Conservation (phyloP, 202 grass and related monocot species). For the Hordeum pubiflorum region DNA sequence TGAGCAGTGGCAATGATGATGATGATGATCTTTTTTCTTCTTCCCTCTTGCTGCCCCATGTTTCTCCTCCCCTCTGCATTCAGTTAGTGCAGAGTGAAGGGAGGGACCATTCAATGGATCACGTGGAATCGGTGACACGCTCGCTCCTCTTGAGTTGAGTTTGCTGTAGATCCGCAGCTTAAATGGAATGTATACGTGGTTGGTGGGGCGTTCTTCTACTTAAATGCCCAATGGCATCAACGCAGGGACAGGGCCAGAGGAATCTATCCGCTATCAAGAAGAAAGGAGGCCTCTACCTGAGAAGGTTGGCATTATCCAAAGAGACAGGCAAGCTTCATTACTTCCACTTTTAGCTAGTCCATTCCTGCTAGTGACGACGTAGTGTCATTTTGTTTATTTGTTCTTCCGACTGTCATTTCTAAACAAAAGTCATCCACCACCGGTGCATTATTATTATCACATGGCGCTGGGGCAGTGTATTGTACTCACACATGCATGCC, state of each 20-base stretch:
- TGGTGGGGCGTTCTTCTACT: background rate
- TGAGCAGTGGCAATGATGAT: background rate
- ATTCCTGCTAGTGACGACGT: background rate
- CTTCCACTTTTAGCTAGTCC: background rate
- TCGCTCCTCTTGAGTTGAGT: background rate
- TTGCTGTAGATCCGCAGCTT: conserved; percentile 28
- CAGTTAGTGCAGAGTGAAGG: background rate
- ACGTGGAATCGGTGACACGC: conserved; percentile 27
- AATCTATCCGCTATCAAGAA: background rate
- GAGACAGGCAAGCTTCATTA: background rate
- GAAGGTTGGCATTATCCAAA: background rate
- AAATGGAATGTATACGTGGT: conserved; percentile 14
- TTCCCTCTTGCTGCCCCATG: background rate
- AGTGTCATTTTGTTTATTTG: background rate
- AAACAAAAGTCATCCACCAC: background rate
- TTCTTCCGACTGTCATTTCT: background rate
- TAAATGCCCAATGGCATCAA: background rate
- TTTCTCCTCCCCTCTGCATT: background rate
- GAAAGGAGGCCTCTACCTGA: background rate
- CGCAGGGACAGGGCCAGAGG: background rate
- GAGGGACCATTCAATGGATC: conserved; percentile 38
- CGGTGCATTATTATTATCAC: background rate
- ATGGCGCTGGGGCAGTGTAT: background rate
- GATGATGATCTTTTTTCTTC: background rate
- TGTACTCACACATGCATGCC: background rate